phyloP scores from a whole-genome alignment of 106 monocot species.

The Phalaenopsis aphrodite region DNA sequence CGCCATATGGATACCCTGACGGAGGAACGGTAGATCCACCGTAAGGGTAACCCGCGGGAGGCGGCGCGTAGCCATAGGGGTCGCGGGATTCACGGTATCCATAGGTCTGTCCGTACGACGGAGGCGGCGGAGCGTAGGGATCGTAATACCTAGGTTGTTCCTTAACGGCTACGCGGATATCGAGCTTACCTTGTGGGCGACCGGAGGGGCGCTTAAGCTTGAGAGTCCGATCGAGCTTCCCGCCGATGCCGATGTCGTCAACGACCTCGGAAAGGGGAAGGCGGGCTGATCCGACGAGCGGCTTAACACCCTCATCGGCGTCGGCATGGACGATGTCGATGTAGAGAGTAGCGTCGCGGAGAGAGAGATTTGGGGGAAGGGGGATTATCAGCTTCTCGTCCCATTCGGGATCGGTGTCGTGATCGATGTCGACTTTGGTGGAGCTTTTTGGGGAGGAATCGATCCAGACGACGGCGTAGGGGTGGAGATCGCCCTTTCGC shows the following conservation, averaged over 20 bases:
- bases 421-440: slow-evolving; percentile 59
- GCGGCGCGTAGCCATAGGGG: slow-evolving; percentile 17
- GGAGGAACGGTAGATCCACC: slow-evolving; percentile 6
- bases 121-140: slow-evolving; percentile 14
- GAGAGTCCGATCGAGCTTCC: slow-evolving; percentile 21
- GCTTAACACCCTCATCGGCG: slow-evolving; percentile 48
- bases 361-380: slow-evolving; percentile 16
- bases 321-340: slow-evolving; percentile 79
- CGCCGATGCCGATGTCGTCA: slow-evolving; percentile 42
- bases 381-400: slow-evolving; percentile 59
- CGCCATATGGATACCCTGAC: slow-evolving; percentile 9
- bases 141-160: slow-evolving; percentile 31
- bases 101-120: slow-evolving; percentile 27
- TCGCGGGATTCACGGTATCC: slow-evolving; percentile 21
- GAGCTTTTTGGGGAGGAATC: slow-evolving; percentile 51
- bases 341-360: slow-evolving; percentile 42
- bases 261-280: slow-evolving; percentile 60
- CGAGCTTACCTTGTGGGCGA: slow-evolving; percentile 51
- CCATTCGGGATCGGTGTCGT: slow-evolving; percentile 47
- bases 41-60: slow-evolving; percentile 17
- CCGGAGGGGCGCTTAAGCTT: slow-evolving; percentile 79
- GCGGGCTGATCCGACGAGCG: slow-evolving; percentile 74
- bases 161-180: slow-evolving; percentile 42
- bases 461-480: slow-evolving; percentile 72
- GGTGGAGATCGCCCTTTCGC: slow-evolving; percentile 46